Evolutionary conservation across 495 filamentous ascomycete species (phyloP).

Genomic region (Penicillium bialowiezense): DNA sequence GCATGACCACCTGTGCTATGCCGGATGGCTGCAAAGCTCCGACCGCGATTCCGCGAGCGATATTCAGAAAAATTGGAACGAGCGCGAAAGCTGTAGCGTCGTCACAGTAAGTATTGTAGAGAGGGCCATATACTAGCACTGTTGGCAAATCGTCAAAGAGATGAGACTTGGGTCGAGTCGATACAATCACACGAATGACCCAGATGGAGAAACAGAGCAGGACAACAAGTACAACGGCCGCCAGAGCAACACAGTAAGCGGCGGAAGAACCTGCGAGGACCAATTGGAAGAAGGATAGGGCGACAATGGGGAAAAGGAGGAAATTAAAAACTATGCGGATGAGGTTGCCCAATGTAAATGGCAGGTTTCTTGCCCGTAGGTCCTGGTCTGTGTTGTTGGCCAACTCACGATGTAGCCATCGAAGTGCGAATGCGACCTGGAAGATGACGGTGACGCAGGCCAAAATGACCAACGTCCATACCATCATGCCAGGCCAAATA

Average conservation of each 20-base stretch:
- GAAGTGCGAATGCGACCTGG: constrained; percentile 70
- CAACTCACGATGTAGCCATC: constrained; percentile 70
- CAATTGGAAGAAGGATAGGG: constrained; percentile 86
- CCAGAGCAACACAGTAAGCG: constrained; percentile 64
- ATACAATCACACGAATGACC: constrained; percentile 74
- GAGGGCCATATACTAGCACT: constrained; percentile 82
- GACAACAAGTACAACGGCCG: constrained; percentile 68
- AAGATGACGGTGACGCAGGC: constrained; percentile 63
- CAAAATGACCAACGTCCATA: constrained; percentile 79
- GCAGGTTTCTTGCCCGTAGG: constrained; percentile 83
- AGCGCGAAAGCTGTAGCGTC: constrained; percentile 86
- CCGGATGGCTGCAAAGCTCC: constrained; percentile 91
- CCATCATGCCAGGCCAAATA: constrained; percentile 88
- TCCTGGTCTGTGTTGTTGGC: constrained; percentile 78
- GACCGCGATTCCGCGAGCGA: constrained; percentile 83
- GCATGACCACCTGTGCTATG: constrained; percentile 83
- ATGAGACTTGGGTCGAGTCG: constrained; percentile 74
- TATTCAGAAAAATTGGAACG: constrained; percentile 77
- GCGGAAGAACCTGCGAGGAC: constrained; percentile 69
- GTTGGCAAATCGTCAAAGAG: constrained; percentile 92
- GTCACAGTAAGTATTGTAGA: constrained; percentile 96
- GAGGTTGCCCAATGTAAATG: constrained; percentile 85
- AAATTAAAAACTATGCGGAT: constrained; percentile 89
- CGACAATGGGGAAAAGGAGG: constrained; percentile 80
- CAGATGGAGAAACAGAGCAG: constrained; percentile 72